These are phyloP conservation scores for Leccinum solheimii DNA, from an alignment of 1,284 basidiomycete genomes.

Conservation along the genomic window DNA sequence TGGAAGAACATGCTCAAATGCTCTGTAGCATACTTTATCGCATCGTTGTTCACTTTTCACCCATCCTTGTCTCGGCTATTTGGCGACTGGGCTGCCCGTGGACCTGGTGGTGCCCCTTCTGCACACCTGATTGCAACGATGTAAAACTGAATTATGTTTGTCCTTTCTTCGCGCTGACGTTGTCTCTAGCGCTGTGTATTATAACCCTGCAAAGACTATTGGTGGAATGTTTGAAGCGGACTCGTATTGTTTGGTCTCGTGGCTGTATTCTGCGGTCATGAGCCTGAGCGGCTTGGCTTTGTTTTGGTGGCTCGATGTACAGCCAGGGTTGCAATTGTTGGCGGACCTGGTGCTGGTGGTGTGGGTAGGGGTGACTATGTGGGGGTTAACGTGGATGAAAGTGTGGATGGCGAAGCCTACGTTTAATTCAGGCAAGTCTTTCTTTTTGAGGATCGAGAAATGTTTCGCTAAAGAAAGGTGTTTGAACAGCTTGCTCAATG, in stretches of 20 bases:
- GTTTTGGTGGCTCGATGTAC: constrained; percentile 75
- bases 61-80: constrained; percentile 67
- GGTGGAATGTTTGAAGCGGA: constrained; percentile 93
- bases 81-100: constrained; percentile 59
- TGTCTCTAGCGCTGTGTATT: constrained; percentile 66
- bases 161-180: constrained; percentile 10
- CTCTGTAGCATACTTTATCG: constrained; percentile 86
- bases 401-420: constrained; percentile 87
- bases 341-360: constrained; percentile 68
- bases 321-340: constrained; percentile 67
- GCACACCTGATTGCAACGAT: constrained; percentile 93
- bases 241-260: constrained; percentile 71
- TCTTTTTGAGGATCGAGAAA: background rate
- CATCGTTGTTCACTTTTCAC: constrained; percentile 90
- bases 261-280: constrained; percentile 74
- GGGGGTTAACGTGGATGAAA: constrained; percentile 82
- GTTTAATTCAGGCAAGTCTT: constrained; percentile 80
- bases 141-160: constrained; percentile 40
- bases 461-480: background rate
- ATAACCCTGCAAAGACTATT: constrained; percentile 82
- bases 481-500: constrained; percentile 79
- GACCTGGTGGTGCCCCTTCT: constrained; percentile 48
- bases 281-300: constrained; percentile 74
- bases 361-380: constrained; percentile 86
- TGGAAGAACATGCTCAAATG: constrained; percentile 88